phyloP scores from a whole-genome alignment of 352 stramenopile genomes.

The Phytophthora fragariae region DNA sequence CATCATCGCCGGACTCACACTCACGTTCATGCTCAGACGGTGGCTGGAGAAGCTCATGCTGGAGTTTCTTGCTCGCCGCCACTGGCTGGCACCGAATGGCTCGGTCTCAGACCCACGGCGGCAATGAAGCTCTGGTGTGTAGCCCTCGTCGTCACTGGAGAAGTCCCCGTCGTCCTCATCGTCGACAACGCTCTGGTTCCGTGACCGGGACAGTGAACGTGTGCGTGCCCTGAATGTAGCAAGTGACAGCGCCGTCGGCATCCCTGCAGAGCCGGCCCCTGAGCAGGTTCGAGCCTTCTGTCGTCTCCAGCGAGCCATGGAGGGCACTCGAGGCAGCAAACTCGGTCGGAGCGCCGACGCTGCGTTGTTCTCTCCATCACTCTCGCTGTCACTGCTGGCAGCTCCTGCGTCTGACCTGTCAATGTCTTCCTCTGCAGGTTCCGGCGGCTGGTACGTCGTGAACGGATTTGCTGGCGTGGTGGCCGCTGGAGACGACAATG shows the following conservation, averaged over 20 bases:
- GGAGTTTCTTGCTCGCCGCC: conserved; percentile 40
- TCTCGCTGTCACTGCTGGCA: conserved; percentile 25
- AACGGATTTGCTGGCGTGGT: conserved; percentile 26
- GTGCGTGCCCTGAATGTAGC: conserved; percentile 45
- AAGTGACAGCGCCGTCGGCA: conserved; percentile 37
- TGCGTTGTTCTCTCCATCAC: conserved; percentile 6
- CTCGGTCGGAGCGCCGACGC: conserved; percentile 22
- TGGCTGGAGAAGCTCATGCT: conserved; percentile 40
- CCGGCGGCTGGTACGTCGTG: conserved; percentile 6
- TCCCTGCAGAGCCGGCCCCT: conserved; percentile 33
- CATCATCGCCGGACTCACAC: conserved; percentile 36
- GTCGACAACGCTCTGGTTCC: conserved; percentile 27
- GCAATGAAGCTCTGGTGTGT: conserved; percentile 38
- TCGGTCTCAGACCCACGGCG: conserved; percentile 24
- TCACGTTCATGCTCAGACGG: conserved; percentile 43
- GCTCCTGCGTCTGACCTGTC: conserved; percentile 1
- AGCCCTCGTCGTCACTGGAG: conserved; percentile 69
- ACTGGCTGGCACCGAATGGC: conserved; percentile 23
- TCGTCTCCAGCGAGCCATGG: conserved; percentile 35
- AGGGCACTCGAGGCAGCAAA: conserved; percentile 28
- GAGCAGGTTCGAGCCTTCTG: conserved; percentile 58
- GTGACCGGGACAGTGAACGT: conserved; percentile 38
- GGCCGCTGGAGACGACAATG: conserved; percentile 13
- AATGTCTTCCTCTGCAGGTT: conserved; percentile 6
- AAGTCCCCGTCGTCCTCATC: conserved; percentile 59